Base-by-base conservation (phyloP, 768 basidiomycete genomes). In the Strobilomyces echinocephalus region DNA sequence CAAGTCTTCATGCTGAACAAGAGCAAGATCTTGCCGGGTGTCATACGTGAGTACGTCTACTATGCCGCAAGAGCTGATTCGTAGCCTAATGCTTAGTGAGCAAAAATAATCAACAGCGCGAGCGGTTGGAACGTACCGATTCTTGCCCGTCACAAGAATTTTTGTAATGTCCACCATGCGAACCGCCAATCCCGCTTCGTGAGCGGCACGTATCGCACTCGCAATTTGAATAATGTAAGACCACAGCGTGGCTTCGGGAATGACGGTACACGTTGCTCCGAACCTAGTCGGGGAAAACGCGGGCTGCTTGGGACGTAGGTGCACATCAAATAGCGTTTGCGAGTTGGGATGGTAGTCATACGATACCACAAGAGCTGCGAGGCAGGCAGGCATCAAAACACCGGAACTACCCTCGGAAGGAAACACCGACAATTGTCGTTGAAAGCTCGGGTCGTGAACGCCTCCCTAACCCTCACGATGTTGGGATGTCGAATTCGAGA, bases 371-470 rank as follows among this genome's bases (percentile, higher is more conserved):
- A 99, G 80, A 9, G 97, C 95, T 95, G 54, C 18, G 41, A 34
- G 41, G 33, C 30, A 43, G 33, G 47, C 49, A 53, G 39, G 48
- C 8, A 56, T 58, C 41, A 61, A 53, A 50, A 50, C n/a, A 33
- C 28, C 9, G 46, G 54, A 38, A 34, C 51, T 21, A 43, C 56
- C 24, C 26, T 39, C 8, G 42, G 48, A 53, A 46, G 14, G 26
- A 58, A 41, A 44, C 28, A 55, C 87, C 47, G 63, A 95, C 95
- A 98, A 60, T 85, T 87, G 67, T 98, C 97, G 50, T 84, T 83
- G 69, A 99, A 99, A 1, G 89, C 83, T 28, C 86, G 80, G 0
- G 95, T 95, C 0, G 97, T 98, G 73, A 99, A 97, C 0, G 95
- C 97, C 67, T 98, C 97, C 46, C 82, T 79, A 20, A 98, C 74